Base-by-base conservation (phyloP, 352 stramenopile genomes). In the Pythium pyrilobum region DNA sequence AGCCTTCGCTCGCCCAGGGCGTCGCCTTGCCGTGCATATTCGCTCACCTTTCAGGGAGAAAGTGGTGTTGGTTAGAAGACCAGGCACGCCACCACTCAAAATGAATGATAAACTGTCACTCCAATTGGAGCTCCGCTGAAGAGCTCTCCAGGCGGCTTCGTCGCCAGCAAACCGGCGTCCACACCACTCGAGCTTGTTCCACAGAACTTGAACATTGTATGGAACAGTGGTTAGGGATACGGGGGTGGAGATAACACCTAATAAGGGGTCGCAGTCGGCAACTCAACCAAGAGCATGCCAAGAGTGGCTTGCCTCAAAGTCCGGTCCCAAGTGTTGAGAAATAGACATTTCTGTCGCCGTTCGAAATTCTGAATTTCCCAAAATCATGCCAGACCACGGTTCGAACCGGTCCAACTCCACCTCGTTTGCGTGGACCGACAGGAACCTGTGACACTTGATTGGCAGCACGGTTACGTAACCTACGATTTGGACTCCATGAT, bases 61-160 rank as follows among this genome's bases (percentile, higher is more conserved):
- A 66, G 52, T 52, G 60, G 61, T 79, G 62, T 75, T 72, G 69
- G 66, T 78, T 76, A 75, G 68, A 81, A 81, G 66, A 75, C 69
- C 72, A 83, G 72, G 77, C 74, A 77, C 72, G 63, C 64, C 53
- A 85, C 70, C 70, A 79, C 70, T 79, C 70, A 69, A 85, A 84
- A 80, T 59, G 52, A 62, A 57, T 57, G 51, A 56, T 53, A 57
- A 62, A 54, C 58, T 50, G 50, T 66, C 56, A 55, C 21, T 43
- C 15, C 25, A 13, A 52, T 43, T 54, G 44, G 24, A 18, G 44
- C 53, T 13, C 15, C 11, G 33, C 25, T 52, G 46, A 62, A 55
- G 33, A 39, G 45, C 54, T 45, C 46, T 39, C 24, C 21, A 50
- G 16, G 10, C 20, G 33, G 33, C 37, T 34, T 37, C 1, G 41